Conservation (phyloP, 148 eudicot species). For the Fagopyrum esculentum region DNA sequence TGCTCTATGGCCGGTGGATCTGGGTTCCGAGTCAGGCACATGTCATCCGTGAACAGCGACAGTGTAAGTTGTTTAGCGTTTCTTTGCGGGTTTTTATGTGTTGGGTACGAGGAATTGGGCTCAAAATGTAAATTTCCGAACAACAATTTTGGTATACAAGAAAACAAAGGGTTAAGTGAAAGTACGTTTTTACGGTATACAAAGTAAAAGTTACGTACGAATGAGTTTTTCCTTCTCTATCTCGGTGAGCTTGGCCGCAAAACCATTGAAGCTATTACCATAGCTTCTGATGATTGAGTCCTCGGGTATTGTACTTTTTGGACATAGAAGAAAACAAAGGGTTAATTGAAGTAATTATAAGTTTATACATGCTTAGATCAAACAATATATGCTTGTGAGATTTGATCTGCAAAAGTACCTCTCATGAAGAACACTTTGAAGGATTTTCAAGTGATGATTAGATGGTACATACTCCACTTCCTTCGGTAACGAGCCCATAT, state of each 20-base stretch:
- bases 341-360: neutral
- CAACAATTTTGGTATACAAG: neutral
- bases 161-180: neutral
- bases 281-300: constrained; percentile 29
- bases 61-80: too few species aligned
- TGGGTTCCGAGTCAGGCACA: too few species aligned
- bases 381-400: neutral
- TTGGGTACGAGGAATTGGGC: too few species aligned
- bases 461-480: constrained; percentile 17
- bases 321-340: neutral
- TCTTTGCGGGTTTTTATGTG: too few species aligned
- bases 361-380: neutral
- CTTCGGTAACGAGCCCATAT: constrained; percentile 27
- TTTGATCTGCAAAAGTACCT: constrained; percentile 12
- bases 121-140: neutral
- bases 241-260: constrained; percentile 31
- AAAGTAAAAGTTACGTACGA: constrained; percentile 6
- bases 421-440: constrained; percentile 20
- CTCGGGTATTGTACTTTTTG: constrained; percentile 11
- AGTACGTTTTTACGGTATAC: neutral
- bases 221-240: constrained; percentile 22
- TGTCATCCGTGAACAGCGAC: too few species aligned
- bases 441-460: constrained; percentile 24
- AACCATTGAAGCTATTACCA: constrained; percentile 37
- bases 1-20: too few species aligned